A percentile compares a stretch with the other conserved stretches of the same genome.
phyloP scores from a whole-genome alignment of 495 filamentous ascomycete genomes.

The Lasiosphaeriaceae sp. region DNA sequence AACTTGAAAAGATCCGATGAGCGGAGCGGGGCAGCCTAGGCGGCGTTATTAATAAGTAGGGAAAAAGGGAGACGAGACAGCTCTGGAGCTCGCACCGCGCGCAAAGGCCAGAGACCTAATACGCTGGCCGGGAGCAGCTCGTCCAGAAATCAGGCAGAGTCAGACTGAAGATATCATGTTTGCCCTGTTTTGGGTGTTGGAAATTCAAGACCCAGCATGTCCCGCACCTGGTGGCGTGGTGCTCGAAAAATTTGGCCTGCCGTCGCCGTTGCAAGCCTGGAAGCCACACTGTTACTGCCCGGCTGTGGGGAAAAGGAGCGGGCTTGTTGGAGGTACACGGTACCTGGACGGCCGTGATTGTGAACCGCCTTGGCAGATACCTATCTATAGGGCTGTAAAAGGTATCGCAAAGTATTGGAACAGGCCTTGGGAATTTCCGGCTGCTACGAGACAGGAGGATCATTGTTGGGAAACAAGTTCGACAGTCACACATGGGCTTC shows the following conservation, averaged over 20 bases:
- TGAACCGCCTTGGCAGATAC: no score
- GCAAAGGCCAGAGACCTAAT: neutral
- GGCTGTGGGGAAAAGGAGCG: neutral
- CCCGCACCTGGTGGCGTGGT: neutral
- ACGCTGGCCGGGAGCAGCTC: neutral
- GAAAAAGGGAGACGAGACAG: neutral
- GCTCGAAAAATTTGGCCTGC: neutral
- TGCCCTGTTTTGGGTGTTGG: neutral
- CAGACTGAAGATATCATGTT: neutral
- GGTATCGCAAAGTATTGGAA: neutral
- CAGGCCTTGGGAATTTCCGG: no score
- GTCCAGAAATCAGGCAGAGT: neutral
- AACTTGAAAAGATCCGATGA: neutral
- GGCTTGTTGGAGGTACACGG: no score
- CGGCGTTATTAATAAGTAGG: neutral
- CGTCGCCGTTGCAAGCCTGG: neutral
- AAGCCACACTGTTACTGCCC: neutral
- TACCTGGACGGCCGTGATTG: no score
- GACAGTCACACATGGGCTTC: no score
- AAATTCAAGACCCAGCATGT: neutral
- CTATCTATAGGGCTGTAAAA: no score
- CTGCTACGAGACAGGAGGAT: no score
- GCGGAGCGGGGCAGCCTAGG: conserved; percentile 1
- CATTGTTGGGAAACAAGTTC: no score
- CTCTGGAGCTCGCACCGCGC: neutral